phyloP scores from a whole-genome alignment of 1,284 basidiomycete species.

The Heterobasidion parviporum region DNA sequence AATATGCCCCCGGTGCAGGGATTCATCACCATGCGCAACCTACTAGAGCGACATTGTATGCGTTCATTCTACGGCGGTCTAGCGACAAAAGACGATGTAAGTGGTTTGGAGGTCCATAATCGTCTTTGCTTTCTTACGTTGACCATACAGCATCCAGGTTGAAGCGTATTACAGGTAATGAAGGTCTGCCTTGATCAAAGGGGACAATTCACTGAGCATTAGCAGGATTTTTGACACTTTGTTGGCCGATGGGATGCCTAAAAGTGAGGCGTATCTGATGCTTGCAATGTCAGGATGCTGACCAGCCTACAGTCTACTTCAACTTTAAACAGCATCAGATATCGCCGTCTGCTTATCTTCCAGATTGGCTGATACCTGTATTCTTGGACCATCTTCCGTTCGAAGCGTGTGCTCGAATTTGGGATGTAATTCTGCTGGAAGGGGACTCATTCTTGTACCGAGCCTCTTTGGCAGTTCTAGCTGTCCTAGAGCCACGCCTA shows the following conservation, averaged over 20 bases:
- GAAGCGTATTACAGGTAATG: slow-evolving; percentile 66
- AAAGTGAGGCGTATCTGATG: slow-evolving; percentile 44
- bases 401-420: slow-evolving; percentile 79
- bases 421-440: slow-evolving; percentile 84
- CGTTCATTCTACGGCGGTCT: slow-evolving; percentile 79
- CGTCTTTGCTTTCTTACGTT: neutral
- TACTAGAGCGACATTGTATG: slow-evolving; percentile 81
- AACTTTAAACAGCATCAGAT: slow-evolving; percentile 92
- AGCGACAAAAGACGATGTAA: slow-evolving; percentile 70
- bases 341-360: slow-evolving; percentile 70
- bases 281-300: neutral
- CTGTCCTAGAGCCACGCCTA: slow-evolving; percentile 77
- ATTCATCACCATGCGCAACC: slow-evolving; percentile 84
- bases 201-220: too few relatives aligned
- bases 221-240: slow-evolving; percentile 86
- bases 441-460: slow-evolving; percentile 86
- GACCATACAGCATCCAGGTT: slow-evolving; percentile 38
- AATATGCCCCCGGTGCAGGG: slow-evolving; percentile 77
- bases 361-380: slow-evolving; percentile 74
- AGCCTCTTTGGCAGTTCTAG: slow-evolving; percentile 75
- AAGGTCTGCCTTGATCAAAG: neutral
- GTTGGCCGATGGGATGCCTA: slow-evolving; percentile 90
- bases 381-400: slow-evolving; percentile 87
- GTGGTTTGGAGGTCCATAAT: slow-evolving; percentile 20
- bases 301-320: slow-evolving; percentile 63